phyloP scores from a whole-genome alignment of 2,329 filamentous ascomycete genomes.

The Myriosclerotinia duriaeana region DNA sequence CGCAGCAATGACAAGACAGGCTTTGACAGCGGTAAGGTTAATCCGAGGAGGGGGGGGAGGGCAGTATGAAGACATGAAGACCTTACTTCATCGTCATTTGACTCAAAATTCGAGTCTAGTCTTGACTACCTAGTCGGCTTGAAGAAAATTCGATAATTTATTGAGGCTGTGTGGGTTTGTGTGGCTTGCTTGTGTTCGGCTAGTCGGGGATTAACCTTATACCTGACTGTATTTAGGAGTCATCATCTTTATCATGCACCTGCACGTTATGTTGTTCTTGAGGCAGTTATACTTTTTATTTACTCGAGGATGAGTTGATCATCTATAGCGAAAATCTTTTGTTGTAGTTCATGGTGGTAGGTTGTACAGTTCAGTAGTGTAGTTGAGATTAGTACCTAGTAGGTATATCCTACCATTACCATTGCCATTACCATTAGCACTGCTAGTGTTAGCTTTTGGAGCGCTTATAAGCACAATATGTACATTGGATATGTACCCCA shows the following conservation, averaged over 20 bases:
- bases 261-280: neutral
- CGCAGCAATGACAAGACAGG: too few species aligned
- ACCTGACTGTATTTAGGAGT: neutral
- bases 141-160: neutral
- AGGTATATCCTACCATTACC: neutral
- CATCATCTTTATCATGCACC: neutral
- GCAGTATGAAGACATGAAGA: neutral
- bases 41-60: neutral
- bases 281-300: neutral
- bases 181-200: neutral
- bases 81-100: neutral
- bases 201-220: neutral
- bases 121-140: neutral
- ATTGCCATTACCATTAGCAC: neutral
- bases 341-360: neutral
- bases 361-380: neutral
- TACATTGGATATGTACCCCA: neutral
- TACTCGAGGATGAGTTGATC: neutral
- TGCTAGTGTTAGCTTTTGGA: too few species aligned
- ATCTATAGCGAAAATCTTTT: neutral
- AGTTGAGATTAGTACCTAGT: neutral
- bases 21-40: neutral
- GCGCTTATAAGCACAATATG: neutral
- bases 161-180: constrained; percentile 7
- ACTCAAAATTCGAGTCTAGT: neutral